Conservation (phyloP, 1,284 basidiomycete genomes). For the Cryptococcus sp. region DNA sequence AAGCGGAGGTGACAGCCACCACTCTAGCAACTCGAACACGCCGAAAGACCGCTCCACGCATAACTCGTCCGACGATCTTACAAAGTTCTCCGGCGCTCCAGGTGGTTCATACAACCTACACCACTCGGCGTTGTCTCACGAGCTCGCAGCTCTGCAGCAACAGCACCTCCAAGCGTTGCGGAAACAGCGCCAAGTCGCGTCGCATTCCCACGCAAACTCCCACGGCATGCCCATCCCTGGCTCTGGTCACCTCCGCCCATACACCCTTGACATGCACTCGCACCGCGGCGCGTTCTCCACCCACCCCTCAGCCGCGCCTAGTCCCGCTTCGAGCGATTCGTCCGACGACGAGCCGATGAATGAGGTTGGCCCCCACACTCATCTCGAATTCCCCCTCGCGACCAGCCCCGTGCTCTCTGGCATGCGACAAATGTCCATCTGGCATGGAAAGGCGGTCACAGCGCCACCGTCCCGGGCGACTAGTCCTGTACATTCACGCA, state of each 20-base stretch:
- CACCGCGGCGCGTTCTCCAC: conserved; percentile 40
- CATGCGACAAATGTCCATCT: conserved; percentile 61
- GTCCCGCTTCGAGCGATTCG: conserved; percentile 47
- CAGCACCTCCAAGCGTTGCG: conserved; percentile 43
- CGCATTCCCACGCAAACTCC: conserved; percentile 11
- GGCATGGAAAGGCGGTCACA: conserved; percentile 46
- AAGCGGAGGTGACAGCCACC: conserved; percentile 34
- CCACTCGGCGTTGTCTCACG: conserved; percentile 36
- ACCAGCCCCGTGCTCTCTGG: conserved; percentile 83
- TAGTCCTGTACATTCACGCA: conserved; percentile 46
- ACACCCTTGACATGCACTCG: conserved; percentile 44
- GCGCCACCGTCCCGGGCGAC: conserved; percentile 48
- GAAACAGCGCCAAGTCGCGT: conserved; percentile 16
- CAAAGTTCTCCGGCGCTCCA: conserved; percentile 19
- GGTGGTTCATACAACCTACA: conserved; percentile 38
- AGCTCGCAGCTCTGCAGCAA: conserved; percentile 23
- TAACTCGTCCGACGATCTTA: conserved; percentile 24
- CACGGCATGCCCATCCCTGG: conserved; percentile 16
- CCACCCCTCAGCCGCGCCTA: conserved; percentile 45
- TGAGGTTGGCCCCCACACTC: conserved; percentile 27
- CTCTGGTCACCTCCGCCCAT: conserved; percentile 39
- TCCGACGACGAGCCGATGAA: conserved; percentile 48
- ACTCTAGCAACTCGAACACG: conserved; percentile 45
- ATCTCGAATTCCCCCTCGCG: conserved; percentile 48
- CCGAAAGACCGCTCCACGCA: conserved; percentile 47